Base-by-base conservation (phyloP, 2,329 filamentous ascomycete genomes). In the Pseudocercospora cruenta region DNA sequence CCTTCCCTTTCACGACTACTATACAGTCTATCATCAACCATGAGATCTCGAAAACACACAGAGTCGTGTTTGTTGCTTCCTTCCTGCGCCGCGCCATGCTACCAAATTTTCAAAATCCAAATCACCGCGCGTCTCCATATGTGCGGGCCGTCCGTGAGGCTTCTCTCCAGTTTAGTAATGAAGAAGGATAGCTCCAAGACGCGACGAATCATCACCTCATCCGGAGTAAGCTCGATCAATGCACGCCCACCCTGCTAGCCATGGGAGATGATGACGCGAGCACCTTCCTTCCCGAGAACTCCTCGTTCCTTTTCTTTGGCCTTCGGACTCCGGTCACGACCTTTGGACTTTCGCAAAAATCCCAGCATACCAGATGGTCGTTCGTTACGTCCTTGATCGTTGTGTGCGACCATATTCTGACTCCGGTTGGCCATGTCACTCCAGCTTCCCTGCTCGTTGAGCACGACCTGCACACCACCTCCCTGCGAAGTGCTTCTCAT, bases 261-360 rank as follows among this genome's bases (percentile, higher is more conserved):
- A 65, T 70, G 68, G 57, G 66, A 70, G 47, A 84, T 81, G 60
- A 84, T 79, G 59, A 84, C 82, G 71, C 95, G 86, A 10, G 95
- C 94, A 16, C 95, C 95, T 78, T 98, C 94, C 77, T 98, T 98
- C 64, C 95, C 95, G 65, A 99, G 77, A 7, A 99, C 94, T 65
- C 95, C 95, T 63, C 93, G 87, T 81, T 98, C 77, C 64, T 74
- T 71, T 67, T 76, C 94, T 78, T 93, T 94, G 26, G 94, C 94
- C 81, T 97, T 97, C 1, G 95, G 95, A 77, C 93, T 97, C 79
- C 93, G 89, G 63, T 93, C 93, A 69, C 94, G 86, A 28, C 94
- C 93, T 82, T 92, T 97, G 82, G 96, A 97, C 74, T 94, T 86
- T 70, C 87, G 92, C 67, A 98, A 83, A 78, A 99, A 96, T 1